Percentiles rank a stretch among this genome's conserved stretches.
Conservation (phyloP, 2,329 filamentous ascomycete genomes). For the Pseudogymnoascus sp. region DNA sequence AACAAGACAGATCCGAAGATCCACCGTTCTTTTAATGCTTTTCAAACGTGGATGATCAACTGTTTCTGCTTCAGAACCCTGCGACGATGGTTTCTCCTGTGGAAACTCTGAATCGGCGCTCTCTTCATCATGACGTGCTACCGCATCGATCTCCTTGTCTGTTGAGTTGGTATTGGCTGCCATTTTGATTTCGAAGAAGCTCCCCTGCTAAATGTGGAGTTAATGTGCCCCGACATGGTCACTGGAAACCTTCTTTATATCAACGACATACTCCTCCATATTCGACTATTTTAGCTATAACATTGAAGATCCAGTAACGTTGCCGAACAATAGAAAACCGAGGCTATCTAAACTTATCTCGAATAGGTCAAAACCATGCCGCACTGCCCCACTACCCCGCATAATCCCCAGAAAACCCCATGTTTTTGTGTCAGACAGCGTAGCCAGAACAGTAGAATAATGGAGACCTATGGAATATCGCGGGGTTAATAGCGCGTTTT, state of each 20-base stretch:
- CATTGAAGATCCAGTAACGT: not conserved
- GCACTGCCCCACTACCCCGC: not conserved
- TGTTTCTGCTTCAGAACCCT: not conserved
- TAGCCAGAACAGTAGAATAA: not conserved
- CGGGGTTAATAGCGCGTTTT: not conserved
- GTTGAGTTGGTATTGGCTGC: not conserved
- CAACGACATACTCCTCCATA: not conserved
- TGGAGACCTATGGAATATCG: not conserved
- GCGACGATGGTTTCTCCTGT: not conserved
- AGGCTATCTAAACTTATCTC: conserved; percentile 2
- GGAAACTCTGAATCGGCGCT: not conserved
- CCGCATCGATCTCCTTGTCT: not conserved
- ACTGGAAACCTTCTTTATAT: conserved; percentile 3
- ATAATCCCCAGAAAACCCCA: not conserved
- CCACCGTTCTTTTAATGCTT: not conserved
- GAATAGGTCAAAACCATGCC: not conserved
- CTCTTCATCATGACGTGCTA: not conserved
- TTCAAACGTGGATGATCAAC: not conserved
- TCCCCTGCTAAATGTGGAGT: not conserved
- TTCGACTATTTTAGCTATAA: not conserved
- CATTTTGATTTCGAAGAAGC: not conserved
- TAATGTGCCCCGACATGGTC: not conserved
- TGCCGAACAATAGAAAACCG: conserved; percentile 5
- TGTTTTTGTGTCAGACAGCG: not conserved
- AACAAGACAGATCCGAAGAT: conserved; percentile 2